Evolutionary conservation across 768 basidiomycete species (phyloP), one percentile per base, ranked within the genome.

Genomic region (Trametes meyenii): DNA sequence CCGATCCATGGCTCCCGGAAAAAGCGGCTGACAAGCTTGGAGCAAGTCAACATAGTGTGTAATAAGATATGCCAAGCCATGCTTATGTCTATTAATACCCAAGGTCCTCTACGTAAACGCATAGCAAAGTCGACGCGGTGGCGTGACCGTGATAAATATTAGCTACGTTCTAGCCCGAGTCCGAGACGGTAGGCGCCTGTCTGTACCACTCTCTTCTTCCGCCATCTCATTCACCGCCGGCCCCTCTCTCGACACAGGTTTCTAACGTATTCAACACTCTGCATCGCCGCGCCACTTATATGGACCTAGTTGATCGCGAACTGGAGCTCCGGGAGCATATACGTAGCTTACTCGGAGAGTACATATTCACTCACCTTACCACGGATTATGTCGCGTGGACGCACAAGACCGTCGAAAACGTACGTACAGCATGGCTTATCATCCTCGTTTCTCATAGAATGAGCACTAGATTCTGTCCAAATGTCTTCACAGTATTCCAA

Each of bases 321-420:
- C 45, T 58, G 5, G 64, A 61, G 46, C 67, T 79, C 3, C 70
- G 69, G 6, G 70, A 67, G 36, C 87, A 88, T 67, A 82, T 89
- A 58, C 83, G 78, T 42, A 72, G 78, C 38, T 70, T 87, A 29
- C 77, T 89, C 29, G 73, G 83, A 29, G 76, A 80, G 43, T 90
- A 89, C 66, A 80, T 75, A 7, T 76, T 76, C 38, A 72, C 69
- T 17, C 81, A 90, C 70, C 71, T 86, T 35, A 82, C 85, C 0
- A 80, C 73, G 55, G 78, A 87, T 68, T 81, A 89, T 68, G 71
- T 84, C 45, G 69, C 76, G 14, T 84, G 81, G 66, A 88, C 87
- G 3, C 76, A 83, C 61, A 69, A 74, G 57, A 75, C 78, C 2
- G 80, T 84, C 16, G 66, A 77, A 42, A 76, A 84, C 66, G 87